Conservation (phyloP, 225 moss, liverwort and hornwort species). For the Pseudisothecium myosuroides region DNA sequence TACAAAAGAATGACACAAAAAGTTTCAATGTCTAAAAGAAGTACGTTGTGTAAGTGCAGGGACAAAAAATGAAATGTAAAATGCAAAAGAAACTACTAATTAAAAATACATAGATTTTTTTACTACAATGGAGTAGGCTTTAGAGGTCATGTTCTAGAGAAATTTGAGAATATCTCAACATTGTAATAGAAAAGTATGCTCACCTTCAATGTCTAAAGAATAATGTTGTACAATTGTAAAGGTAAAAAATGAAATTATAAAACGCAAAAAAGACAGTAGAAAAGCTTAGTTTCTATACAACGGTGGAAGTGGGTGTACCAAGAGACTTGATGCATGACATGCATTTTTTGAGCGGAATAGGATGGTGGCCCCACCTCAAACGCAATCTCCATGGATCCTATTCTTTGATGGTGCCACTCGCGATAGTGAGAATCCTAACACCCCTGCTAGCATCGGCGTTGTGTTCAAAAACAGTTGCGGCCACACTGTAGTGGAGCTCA, state of each 20-base stretch:
- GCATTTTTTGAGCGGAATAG: not conserved
- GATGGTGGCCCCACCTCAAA: slow-evolving; percentile 3
- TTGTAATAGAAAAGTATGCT: not conserved
- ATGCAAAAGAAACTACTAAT: not conserved
- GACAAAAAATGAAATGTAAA: not conserved
- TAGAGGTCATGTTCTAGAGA: fast-evolving
- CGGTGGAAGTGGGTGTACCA: fast-evolving
- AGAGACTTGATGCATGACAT: not conserved
- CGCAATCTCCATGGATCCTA: slow-evolving; percentile 23
- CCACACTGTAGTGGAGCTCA: slow-evolving; percentile 14
- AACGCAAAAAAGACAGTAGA: not conserved
- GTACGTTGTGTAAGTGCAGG: fast-evolving
- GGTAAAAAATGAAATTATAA: too few relatives aligned
- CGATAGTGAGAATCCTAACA: not conserved
- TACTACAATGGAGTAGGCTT: fast-evolving
- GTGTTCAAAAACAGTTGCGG: slow-evolving; percentile 12
- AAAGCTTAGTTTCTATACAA: not conserved
- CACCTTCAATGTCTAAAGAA: not conserved
- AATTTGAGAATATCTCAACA: too few relatives aligned
- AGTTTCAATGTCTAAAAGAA: not conserved
- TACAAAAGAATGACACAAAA: fast-evolving
- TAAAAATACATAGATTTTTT: not conserved
- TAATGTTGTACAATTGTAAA: not conserved
- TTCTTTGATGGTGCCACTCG: slow-evolving; percentile 22
- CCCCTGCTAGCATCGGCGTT: not conserved